Evolutionary conservation across 352 stramenopile genomes (phyloP), one percentile per base, ranked within the genome.

Genomic region (Aphanomyces cochlioides): DNA sequence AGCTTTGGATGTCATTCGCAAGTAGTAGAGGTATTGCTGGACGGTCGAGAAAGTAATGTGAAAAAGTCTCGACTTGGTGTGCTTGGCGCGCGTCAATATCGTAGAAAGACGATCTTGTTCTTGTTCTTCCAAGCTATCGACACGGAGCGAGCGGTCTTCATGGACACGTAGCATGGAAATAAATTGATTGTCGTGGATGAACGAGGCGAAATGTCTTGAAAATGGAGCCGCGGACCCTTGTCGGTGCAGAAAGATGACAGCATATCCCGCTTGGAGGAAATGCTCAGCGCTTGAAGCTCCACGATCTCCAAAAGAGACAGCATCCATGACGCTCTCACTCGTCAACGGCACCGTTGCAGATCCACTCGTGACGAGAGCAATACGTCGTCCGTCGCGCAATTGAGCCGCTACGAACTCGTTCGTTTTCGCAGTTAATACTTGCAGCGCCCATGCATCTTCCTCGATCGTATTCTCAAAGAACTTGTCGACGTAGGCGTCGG

Each of bases 131-230:
- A 90, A 73, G 34, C 38, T 21, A 17, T 73, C 56, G 10, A 61
- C 3, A 17, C 39, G 43, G 17, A 58, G 43, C 6, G 43, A 56
- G 37, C 54, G 21, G 36, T 72, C 50, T 5, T 87, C 76, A 36
- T 81, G 74, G 68, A 89, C 64, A 43, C 79, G 75, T 47, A 92
- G 85, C 85, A 94, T 92, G 64, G 84, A 77, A 79, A 94, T 89
- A 68, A 94, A 92, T 47, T 81, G 83, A 57, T 84, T 86, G 40
- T 89, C 89, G 61, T 86, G 76, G 36, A 94, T 89, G 72, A 87
- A 92, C 75, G 85, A 85, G 56, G 90, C 81, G 67, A 95, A 93
- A 61, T 95, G 85, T 40, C 87, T 85, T 67, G 85, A 90, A 58
- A 95, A 95, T 12, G 87, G 87, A 68, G 84, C 79, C 56, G 91